Evolutionary conservation across 768 basidiomycete genomes (phyloP).

Genomic region (Coprinellus micaceus): DNA sequence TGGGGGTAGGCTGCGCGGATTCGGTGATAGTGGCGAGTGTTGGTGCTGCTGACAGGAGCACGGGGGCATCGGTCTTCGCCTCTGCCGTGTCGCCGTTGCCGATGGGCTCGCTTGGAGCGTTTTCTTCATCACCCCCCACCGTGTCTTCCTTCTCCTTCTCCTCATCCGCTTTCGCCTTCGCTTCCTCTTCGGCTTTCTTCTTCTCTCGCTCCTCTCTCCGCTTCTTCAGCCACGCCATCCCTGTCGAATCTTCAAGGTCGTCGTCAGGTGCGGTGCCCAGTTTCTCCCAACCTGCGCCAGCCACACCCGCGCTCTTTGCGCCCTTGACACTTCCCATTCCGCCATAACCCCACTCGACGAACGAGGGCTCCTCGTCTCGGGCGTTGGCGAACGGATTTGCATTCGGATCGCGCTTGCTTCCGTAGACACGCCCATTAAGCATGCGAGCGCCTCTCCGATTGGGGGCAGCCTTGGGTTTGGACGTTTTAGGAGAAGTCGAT

Average conservation of each 20-base stretch:
- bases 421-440: conserved; percentile 87
- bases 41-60: neutral
- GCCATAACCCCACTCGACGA: conserved; percentile 91
- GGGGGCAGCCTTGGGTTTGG: conserved; percentile 1
- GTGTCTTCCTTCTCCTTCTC: conserved; percentile 8
- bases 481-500: conserved; percentile 9
- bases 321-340: conserved; percentile 69
- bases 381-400: conserved; percentile 63
- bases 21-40: conserved; percentile 5
- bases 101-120: neutral
- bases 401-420: conserved; percentile 37
- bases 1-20: neutral
- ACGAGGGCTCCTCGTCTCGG: conserved; percentile 70
- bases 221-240: conserved; percentile 78
- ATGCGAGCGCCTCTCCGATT: conserved; percentile 52
- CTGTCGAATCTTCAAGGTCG: conserved; percentile 79
- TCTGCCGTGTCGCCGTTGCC: neutral
- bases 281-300: conserved; percentile 24
- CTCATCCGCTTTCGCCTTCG: conserved; percentile 32
- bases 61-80: neutral
- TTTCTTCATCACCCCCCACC: neutral
- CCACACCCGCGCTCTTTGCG: conserved; percentile 32
- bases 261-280: conserved; percentile 25
- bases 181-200: conserved; percentile 48
- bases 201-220: conserved; percentile 57